phyloP scores from a whole-genome alignment of 2,329 filamentous ascomycete genomes.

The Trichoderma sp. region DNA sequence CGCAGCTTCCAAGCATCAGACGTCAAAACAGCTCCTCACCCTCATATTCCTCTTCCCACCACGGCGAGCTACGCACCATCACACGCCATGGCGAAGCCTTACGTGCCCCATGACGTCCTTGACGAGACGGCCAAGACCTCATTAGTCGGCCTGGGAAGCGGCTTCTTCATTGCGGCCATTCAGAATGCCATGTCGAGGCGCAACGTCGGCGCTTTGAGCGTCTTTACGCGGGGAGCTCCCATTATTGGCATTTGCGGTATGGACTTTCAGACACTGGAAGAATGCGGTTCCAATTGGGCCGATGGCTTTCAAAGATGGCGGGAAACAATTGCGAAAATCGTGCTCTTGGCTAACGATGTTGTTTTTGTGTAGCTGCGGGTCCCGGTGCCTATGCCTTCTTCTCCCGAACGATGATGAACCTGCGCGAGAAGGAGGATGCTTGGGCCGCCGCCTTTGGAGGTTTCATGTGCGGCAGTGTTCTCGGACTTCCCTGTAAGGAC shows the following conservation, averaged over 20 bases:
- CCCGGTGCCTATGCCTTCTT: slow-evolving; percentile 80
- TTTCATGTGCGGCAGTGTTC: slow-evolving; percentile 71
- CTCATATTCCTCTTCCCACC: slow-evolving; percentile 21
- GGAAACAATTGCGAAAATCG: background rate
- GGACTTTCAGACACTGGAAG: slow-evolving; percentile 14
- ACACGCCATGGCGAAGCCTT: slow-evolving; percentile 49
- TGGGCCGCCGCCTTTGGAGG: slow-evolving; percentile 77
- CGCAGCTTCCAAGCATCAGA: slow-evolving; percentile 15
- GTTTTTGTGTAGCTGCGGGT: slow-evolving; percentile 46
- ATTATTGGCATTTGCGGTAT: slow-evolving; percentile 61
- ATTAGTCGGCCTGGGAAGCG: slow-evolving; percentile 66
- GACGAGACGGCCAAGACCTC: slow-evolving; percentile 66
- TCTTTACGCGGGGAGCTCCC: slow-evolving; percentile 78
- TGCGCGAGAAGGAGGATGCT: slow-evolving; percentile 81
- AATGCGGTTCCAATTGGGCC: background rate
- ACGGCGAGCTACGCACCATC: slow-evolving; percentile 29
- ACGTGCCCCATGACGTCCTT: slow-evolving; percentile 76
- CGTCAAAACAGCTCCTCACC: slow-evolving; percentile 37
- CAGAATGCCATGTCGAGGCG: slow-evolving; percentile 84
- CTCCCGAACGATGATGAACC: slow-evolving; percentile 76
- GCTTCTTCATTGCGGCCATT: slow-evolving; percentile 74
- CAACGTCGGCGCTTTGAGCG: slow-evolving; percentile 79
- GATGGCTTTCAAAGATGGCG: too few relatives aligned
- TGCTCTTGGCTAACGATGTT: slow-evolving; percentile 7
- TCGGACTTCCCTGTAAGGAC: slow-evolving; percentile 72